Evolutionary conservation across 2,329 filamentous ascomycete genomes (phyloP).

Genomic region (Colletotrichum caudatum): DNA sequence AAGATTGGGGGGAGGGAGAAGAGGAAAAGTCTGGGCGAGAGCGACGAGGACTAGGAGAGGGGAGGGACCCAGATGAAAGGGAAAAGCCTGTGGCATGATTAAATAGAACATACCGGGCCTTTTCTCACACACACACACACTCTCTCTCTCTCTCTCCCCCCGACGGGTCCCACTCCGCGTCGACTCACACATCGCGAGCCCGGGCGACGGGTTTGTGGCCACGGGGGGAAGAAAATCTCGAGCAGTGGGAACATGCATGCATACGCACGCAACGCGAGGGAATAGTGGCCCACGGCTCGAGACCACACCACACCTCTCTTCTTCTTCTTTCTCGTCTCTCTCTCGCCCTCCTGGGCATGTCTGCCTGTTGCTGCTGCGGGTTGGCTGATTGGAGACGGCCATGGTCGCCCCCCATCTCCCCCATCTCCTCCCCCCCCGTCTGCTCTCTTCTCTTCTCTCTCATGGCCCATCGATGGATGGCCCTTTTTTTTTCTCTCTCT

Average conservation of each 20-base stretch:
- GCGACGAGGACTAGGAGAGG: neutral
- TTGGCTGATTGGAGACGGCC: neutral
- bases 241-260: conserved; percentile 17
- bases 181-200: conserved; percentile 35
- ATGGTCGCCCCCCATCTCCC: neutral
- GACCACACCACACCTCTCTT: too few relatives aligned
- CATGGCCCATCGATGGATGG: neutral
- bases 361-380: neutral
- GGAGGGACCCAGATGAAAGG: neutral
- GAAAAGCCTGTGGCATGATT: conserved; percentile 33
- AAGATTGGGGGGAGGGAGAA: neutral
- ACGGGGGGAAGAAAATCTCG: conserved; percentile 30
- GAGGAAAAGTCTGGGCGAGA: conserved; percentile 21
- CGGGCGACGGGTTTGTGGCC: conserved; percentile 27
- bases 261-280: too few relatives aligned
- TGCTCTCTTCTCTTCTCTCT: too few relatives aligned
- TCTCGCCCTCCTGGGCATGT: neutral
- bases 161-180: conserved; percentile 38
- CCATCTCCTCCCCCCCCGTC: too few relatives aligned
- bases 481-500: too few relatives aligned
- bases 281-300: neutral
- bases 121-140: too few relatives aligned
- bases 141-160: neutral
- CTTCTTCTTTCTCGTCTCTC: too few relatives aligned
- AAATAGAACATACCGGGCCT: conserved; percentile 24